phyloP scores from a whole-genome alignment of 352 stramenopile species.

The Peronospora belbahrii region DNA sequence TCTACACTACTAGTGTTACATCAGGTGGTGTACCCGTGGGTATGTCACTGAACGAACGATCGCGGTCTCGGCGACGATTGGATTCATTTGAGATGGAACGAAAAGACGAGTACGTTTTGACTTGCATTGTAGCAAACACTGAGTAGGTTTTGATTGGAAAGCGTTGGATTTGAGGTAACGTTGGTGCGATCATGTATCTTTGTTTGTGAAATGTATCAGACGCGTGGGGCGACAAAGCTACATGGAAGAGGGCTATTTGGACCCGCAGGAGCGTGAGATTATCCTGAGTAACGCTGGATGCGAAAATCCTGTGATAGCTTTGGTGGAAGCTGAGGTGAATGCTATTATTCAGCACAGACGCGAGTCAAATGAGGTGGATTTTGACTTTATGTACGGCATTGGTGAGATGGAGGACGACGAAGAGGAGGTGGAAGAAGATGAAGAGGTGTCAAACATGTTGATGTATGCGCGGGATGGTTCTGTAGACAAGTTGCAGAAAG shows the following conservation, averaged over 20 bases:
- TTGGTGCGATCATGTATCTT: no score
- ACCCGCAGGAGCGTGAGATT: conserved; percentile 61
- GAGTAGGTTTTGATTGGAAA: no score
- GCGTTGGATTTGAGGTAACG: no score
- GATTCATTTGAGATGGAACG: conserved; percentile 78
- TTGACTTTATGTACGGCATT: conserved; percentile 67
- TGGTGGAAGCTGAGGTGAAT: conserved; percentile 78
- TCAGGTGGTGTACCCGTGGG: conserved; percentile 70
- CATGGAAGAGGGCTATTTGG: conserved; percentile 82
- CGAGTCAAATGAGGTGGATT: conserved; percentile 80
- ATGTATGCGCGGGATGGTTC: conserved; percentile 13
- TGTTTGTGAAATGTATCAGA: neutral
- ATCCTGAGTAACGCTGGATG: conserved; percentile 78
- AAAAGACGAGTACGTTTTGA: conserved; percentile 44
- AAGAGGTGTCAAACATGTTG: conserved; percentile 19
- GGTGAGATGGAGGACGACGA: conserved; percentile 32
- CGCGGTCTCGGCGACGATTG: conserved; percentile 57
- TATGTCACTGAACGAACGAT: conserved; percentile 71
- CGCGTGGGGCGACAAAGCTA: conserved; percentile 74
- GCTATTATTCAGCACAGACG: conserved; percentile 69
- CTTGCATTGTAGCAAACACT: no score
- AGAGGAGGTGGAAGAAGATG: conserved; percentile 23
- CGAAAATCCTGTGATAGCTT: conserved; percentile 54
- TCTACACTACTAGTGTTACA: conserved; percentile 76
- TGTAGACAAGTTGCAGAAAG: conserved; percentile 9